phyloP scores from a whole-genome alignment of 164 flowering plant species.

The Cinnamomum micranthum region DNA sequence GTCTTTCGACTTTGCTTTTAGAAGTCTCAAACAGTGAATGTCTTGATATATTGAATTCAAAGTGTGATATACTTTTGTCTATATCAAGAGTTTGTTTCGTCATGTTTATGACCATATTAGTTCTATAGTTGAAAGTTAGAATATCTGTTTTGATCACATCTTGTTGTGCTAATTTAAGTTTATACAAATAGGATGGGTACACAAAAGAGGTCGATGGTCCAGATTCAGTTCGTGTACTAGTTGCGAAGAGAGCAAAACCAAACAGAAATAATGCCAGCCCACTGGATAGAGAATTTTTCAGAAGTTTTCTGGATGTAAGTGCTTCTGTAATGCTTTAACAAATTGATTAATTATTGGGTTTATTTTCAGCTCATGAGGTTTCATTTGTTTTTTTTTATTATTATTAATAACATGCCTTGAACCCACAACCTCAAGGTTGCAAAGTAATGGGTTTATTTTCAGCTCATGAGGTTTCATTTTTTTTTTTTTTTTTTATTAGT shows the following conservation, averaged over 20 bases:
- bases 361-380: too few relatives aligned
- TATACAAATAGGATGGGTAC: constrained; percentile 72
- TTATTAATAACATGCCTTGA: too few relatives aligned
- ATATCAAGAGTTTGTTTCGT: background rate
- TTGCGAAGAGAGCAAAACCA: constrained; percentile 80
- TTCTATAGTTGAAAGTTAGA: background rate
- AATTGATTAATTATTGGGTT: background rate
- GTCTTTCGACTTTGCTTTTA: too few relatives aligned
- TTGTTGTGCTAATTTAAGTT: constrained; percentile 5
- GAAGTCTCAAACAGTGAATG: too few relatives aligned
- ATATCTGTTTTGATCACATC: background rate
- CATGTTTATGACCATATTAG: background rate
- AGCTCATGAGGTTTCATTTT: too few relatives aligned
- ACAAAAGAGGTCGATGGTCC: constrained; percentile 61
- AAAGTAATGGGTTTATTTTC: background rate
- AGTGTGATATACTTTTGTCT: background rate
- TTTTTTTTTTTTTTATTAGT: too few relatives aligned
- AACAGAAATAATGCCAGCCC: constrained; percentile 40
- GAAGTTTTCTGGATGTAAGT: constrained; percentile 76
- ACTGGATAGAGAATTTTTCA: constrained; percentile 59
- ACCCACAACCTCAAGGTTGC: too few relatives aligned
- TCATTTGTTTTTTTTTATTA: too few relatives aligned
- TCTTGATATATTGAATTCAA: background rate
- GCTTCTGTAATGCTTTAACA: background rate
- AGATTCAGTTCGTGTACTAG: constrained; percentile 64